A percentile compares a stretch with the other conserved stretches of the same genome.
Conservation (phyloP, 352 stramenopile genomes). For the Phytophthora pseudosyringae region DNA sequence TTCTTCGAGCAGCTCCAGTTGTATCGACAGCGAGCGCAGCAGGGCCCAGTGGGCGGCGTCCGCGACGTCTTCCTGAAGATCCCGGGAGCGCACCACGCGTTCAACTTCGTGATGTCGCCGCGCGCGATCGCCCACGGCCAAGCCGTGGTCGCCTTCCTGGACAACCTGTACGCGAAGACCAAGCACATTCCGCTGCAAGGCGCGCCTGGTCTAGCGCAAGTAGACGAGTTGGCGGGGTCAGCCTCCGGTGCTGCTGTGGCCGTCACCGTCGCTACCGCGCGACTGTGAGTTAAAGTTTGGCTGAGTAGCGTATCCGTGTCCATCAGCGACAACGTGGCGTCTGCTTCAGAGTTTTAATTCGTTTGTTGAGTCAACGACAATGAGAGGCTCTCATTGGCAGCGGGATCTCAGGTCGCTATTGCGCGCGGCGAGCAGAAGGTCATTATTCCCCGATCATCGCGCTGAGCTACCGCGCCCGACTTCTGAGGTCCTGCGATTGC, state of each 20-base stretch:
- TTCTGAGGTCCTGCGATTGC: slow-evolving; percentile 4
- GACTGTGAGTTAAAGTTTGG: slow-evolving; percentile 13
- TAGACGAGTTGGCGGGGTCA: slow-evolving; percentile 10
- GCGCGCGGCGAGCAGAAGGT: slow-evolving; percentile 7
- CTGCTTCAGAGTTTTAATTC: neutral
- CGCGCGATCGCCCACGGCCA: slow-evolving; percentile 70
- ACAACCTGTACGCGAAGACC: slow-evolving; percentile 58
- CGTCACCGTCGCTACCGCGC: neutral
- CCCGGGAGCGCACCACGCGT: slow-evolving; percentile 68
- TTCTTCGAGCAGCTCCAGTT: slow-evolving; percentile 70
- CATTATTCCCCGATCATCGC: slow-evolving; percentile 28
- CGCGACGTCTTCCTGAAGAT: slow-evolving; percentile 71
- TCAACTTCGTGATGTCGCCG: slow-evolving; percentile 81
- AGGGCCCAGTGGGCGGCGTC: slow-evolving; percentile 31
- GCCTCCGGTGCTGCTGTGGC: neutral
- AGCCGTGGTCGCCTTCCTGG: slow-evolving; percentile 69
- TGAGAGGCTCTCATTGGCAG: slow-evolving; percentile 7
- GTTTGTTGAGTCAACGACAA: no score
- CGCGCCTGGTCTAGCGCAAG: neutral
- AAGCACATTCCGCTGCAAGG: slow-evolving; percentile 33
- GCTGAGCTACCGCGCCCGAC: neutral
- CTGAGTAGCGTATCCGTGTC: no score
- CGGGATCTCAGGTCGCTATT: slow-evolving; percentile 18
- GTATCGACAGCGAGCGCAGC: slow-evolving; percentile 39
- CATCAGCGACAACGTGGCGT: no score